These are phyloP conservation scores for Peronospora farinosa DNA, from an alignment of 352 stramenopile genomes.

Conservation along the genomic window DNA sequence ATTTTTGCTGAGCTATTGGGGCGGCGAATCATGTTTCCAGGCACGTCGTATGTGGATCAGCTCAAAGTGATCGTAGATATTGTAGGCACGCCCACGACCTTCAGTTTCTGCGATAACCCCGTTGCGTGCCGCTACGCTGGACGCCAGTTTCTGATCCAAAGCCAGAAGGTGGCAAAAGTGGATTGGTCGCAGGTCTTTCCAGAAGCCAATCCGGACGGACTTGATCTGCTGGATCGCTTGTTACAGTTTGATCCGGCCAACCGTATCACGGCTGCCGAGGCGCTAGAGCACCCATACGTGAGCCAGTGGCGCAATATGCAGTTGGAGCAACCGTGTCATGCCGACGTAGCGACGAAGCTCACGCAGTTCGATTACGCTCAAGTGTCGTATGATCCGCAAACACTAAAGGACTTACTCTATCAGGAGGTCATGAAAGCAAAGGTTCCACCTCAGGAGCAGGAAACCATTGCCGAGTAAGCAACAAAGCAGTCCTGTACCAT, in stretches of 20 bases:
- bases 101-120: slow-evolving; percentile 84
- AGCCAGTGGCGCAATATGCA: slow-evolving; percentile 66
- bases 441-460: slow-evolving; percentile 10
- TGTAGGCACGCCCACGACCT: slow-evolving; percentile 76
- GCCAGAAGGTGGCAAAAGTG: slow-evolving; percentile 59
- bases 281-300: slow-evolving; percentile 87
- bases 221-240: slow-evolving; percentile 83
- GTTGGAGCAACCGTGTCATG: slow-evolving; percentile 50
- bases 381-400: slow-evolving; percentile 60
- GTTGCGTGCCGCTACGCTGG: slow-evolving; percentile 75
- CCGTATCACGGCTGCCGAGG: slow-evolving; percentile 79
- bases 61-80: slow-evolving; percentile 85
- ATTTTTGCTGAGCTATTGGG: slow-evolving; percentile 98
- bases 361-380: slow-evolving; percentile 74
- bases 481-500: slow-evolving; percentile 16
- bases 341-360: slow-evolving; percentile 47
- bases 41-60: slow-evolving; percentile 84
- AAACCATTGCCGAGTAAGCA: slow-evolving; percentile 20
- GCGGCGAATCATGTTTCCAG: slow-evolving; percentile 77
- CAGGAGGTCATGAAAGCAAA: slow-evolving; percentile 80
- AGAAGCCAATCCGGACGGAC: slow-evolving; percentile 74
- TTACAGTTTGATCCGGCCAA: slow-evolving; percentile 84
- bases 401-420: slow-evolving; percentile 73
- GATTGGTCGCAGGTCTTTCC: slow-evolving; percentile 76
- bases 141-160: slow-evolving; percentile 75